Base-by-base conservation (phyloP, 164 flowering plant genomes). In the Tetrastigma voinierianum region DNA sequence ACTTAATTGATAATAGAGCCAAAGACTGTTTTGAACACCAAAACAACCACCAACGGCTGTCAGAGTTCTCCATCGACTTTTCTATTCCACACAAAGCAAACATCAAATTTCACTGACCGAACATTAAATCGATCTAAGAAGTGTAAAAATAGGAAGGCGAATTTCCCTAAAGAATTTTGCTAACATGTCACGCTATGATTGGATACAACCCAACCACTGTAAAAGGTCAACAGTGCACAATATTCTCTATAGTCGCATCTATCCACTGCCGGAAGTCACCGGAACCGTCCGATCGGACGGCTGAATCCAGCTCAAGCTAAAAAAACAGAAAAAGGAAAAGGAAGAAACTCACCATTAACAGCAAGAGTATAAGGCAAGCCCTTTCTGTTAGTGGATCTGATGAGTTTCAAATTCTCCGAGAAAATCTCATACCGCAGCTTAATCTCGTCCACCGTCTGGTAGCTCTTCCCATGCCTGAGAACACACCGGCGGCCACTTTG, bases 391-490 rank as follows among this genome's bases (percentile, higher is more conserved):
- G 89, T 77, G 12, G 91, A 86, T 76, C 79, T 75, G 67, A 94
- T 89, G 76, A 90, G 67, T 60, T 81, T 78, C 80, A 87, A 63
- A 70, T 77, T 94, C 80, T 94, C 95, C 46, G 74, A 68, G 74
- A 85, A 94, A 65, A 86, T 77, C 72, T 56, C 67, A 63, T 86
- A 94, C 49, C 98, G 77, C 18, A 70, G 72, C 80, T 81, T 80
- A 51, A 85, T 76, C 84, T 94, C 98, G 56, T 85, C 87, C 52
- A 51, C 78, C 0, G 78, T 83, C 76, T 77, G 86, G 78, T 94
- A 95, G 71, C 70, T 82, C 86, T 86, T 90, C 66, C 88, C 95
- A 51, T 83, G 74, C 88, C 95, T 91, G 47, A 56, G 52, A 59
- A 19, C 18, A 21, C 40, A 65, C 25, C n/a, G 9, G 1, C 55